A percentile compares a stretch with the other conserved stretches of the same genome.
Conservation (phyloP, 805 yeast species). For the Lipomyces yamanashiensis region DNA sequence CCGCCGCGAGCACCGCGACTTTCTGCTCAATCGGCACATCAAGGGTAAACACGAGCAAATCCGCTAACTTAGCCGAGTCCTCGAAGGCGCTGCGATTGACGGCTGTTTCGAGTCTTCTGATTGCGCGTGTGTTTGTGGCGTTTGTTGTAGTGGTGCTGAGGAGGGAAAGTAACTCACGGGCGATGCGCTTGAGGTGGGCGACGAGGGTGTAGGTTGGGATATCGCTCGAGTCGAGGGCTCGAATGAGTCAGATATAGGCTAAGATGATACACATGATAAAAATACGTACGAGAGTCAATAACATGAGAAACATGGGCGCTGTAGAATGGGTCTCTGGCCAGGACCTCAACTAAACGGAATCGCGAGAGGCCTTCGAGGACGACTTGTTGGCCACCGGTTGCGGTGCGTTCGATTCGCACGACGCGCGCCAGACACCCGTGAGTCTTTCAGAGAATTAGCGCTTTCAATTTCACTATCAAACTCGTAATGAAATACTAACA, state of each 20-base stretch:
- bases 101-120: constrained; percentile 28
- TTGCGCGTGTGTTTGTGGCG: constrained; percentile 7
- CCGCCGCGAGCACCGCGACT: constrained; percentile 41
- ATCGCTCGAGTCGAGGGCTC: constrained; percentile 31
- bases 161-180: constrained; percentile 30
- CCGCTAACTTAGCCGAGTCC: constrained; percentile 44
- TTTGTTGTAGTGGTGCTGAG: constrained; percentile 16
- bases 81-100: constrained; percentile 29
- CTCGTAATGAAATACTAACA: too few species aligned
- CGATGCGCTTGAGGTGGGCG: constrained; percentile 33
- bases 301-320: constrained; percentile 1
- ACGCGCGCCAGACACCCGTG: constrained; percentile 36
- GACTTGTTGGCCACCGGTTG: constrained; percentile 25
- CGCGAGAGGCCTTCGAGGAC: constrained; percentile 39
- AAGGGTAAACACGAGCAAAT: constrained; percentile 45
- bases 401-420: constrained; percentile 36
- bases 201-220: constrained; percentile 32
- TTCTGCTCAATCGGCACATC: constrained; percentile 44
- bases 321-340: background rate
- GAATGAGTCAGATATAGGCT: background rate
- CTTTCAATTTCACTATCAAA: background rate
- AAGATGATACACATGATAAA: background rate
- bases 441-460: background rate
- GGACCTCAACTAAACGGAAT: constrained; percentile 10
- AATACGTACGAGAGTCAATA: constrained; percentile 9